Base-by-base conservation (phyloP, 495 filamentous ascomycete species). In the Parathielavia hyrcaniae region DNA sequence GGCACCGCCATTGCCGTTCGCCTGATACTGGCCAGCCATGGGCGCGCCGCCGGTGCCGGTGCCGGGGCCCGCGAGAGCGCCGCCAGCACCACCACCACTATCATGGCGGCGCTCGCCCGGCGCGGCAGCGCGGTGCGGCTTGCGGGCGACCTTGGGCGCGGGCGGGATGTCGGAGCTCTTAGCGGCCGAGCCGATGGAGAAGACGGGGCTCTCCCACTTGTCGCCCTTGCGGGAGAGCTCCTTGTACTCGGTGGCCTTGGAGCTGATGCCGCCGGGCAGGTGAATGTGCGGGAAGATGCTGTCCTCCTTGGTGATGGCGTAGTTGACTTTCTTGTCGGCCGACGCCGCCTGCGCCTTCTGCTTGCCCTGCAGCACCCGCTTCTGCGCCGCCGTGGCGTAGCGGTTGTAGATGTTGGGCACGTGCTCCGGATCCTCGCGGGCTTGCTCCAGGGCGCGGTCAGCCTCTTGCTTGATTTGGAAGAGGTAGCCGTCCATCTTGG, bases 231-330 rank as follows among this genome's bases (percentile, higher is more conserved):
- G 75, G 14, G 93, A 89, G 40, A 96, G 77, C 44, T 97, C 84
- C 71, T 84, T 90, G 78, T 92, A 97, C 71, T 96, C 88, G 53
- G 92, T 95, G 19, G 93, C 92, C 81, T 96, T 97, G 75, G 81
- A 86, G 55, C 87, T 90, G 70, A 96, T 91, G 58, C 91, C 91
- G 53, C 91, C 91, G 23, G 91, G 91, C 1, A 98, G 81, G 48
- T 86, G 81, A 71, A 98, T 84, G 65, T 89, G 79, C 50, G 86
- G 85, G 85, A 97, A 95, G 52, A 96, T 86, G 60, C 87, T 91
- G 63, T 95, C 90, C 54, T 96, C 79, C 70, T 91, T 81, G 20
- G 93, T 98, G 65, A 95, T 78, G 17, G 90, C 89, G 49, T 95
- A 79, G 69, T 91, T 92, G 69, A 87, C 81, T 79, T 89, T 89